phyloP scores from a whole-genome alignment of 2,329 filamentous ascomycete species.

The Trichocomaceae sp. region DNA sequence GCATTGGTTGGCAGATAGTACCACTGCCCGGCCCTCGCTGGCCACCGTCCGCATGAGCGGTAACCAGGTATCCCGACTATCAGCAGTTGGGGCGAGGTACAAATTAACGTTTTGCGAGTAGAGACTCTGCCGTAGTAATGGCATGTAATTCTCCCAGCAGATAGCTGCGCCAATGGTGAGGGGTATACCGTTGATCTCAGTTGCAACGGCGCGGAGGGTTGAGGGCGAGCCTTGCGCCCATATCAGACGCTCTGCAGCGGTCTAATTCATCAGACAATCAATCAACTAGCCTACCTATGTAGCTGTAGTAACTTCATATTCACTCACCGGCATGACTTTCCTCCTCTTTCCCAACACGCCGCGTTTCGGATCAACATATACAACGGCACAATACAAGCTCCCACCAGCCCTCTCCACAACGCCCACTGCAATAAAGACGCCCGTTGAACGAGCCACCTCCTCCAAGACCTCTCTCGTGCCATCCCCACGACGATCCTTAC shows the following conservation, averaged over 20 bases:
- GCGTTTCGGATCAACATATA: slow-evolving; percentile 70
- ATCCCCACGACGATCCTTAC: slow-evolving; percentile 55
- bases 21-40: slow-evolving; percentile 75
- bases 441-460: slow-evolving; percentile 64
- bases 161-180: slow-evolving; percentile 81
- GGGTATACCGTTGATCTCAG: slow-evolving; percentile 69
- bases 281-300: too few species aligned
- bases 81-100: slow-evolving; percentile 85
- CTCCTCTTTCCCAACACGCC: slow-evolving; percentile 77
- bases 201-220: slow-evolving; percentile 72
- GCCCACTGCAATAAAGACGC: slow-evolving; percentile 75
- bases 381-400: slow-evolving; percentile 72
- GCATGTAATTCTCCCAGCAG: slow-evolving; percentile 98
- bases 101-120: slow-evolving; percentile 89
- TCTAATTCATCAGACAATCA: slow-evolving; percentile 44
- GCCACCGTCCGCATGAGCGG: slow-evolving; percentile 75
- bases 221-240: slow-evolving; percentile 81
- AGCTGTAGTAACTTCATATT: too few species aligned
- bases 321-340: slow-evolving; percentile 78
- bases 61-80: slow-evolving; percentile 75
- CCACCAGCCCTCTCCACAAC: slow-evolving; percentile 74
- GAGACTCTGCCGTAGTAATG: slow-evolving; percentile 70
- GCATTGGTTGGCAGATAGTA: slow-evolving; percentile 80
- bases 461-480: slow-evolving; percentile 78
- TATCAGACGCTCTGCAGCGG: slow-evolving; percentile 71